Percentiles rank a stretch among this genome's conserved stretches.
Conservation (phyloP, 73 alveolate species). For the Uronychia setigera region DNA sequence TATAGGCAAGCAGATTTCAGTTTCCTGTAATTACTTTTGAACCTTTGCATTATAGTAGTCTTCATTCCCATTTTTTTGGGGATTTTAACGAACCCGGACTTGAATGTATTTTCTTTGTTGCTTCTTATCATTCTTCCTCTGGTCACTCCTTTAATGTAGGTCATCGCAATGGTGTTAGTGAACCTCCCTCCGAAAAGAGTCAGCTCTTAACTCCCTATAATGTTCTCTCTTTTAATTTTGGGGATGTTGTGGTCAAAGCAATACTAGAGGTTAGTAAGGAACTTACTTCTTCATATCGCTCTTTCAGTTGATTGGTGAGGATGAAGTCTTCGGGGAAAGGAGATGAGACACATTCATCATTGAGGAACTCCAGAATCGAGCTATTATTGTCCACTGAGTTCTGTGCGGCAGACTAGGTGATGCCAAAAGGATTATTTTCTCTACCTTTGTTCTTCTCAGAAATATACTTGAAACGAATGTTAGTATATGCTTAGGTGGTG, state of each 20-base stretch:
- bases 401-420: not conserved
- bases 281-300: slow-evolving; percentile 1
- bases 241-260: slow-evolving; percentile 14
- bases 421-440: not conserved
- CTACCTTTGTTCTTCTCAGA: slow-evolving; percentile 10
- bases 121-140: not conserved
- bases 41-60: too few species aligned
- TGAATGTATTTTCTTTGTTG: not conserved
- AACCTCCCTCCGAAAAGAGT: not conserved
- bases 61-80: slow-evolving; percentile 10
- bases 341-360: slow-evolving; percentile 5
- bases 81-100: slow-evolving; percentile 13
- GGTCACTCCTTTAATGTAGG: not conserved
- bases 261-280: not conserved
- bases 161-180: not conserved
- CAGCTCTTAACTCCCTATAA: not conserved
- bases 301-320: slow-evolving; percentile 16
- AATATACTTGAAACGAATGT: slow-evolving; percentile 12
- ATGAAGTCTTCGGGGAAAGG: slow-evolving; percentile 17
- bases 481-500: slow-evolving; percentile 15
- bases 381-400: not conserved
- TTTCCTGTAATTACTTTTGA: not conserved
- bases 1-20: not conserved
- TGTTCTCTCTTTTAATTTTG: not conserved
- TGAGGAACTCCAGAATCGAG: not conserved